These are phyloP conservation scores for Cyclospora cayetanensis DNA, from an alignment of 169 alveolate genomes.

Conservation along the genomic window DNA sequence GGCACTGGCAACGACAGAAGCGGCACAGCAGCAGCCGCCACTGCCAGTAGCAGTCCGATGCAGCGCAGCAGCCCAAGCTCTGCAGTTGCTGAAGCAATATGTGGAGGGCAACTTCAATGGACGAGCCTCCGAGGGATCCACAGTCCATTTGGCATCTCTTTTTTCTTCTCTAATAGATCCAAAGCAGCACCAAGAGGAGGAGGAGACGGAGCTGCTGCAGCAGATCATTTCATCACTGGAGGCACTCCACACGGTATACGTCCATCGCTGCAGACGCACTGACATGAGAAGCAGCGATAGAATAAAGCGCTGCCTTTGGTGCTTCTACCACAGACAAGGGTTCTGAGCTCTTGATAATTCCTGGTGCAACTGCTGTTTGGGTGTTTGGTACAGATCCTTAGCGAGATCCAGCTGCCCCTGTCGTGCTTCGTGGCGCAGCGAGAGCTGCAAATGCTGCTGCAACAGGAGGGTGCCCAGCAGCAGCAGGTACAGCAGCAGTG, in stretches of 20 bases:
- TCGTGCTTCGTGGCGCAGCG: background rate
- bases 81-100: constrained; percentile 50
- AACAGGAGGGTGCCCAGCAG: background rate
- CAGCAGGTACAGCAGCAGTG: constrained; percentile 39
- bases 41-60: constrained; percentile 28
- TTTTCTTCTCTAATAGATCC: constrained; percentile 1
- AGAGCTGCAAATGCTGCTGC: constrained; percentile 37
- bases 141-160: background rate
- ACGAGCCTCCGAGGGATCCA: too few species aligned
- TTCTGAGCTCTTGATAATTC: background rate
- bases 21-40: constrained; percentile 35
- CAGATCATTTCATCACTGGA: constrained; percentile 1
- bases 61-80: background rate
- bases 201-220: constrained; percentile 37
- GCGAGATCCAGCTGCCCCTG: constrained; percentile 46
- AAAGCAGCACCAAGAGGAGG: constrained; percentile 57
- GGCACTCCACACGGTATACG: constrained; percentile 14
- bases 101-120: too few species aligned
- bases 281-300: background rate
- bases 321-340: background rate
- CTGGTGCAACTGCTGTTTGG: background rate
- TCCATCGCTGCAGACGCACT: constrained; percentile 19
- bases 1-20: constrained; percentile 37
- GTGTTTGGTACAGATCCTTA: background rate
- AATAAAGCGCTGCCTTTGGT: background rate